Conservation (phyloP, 306 rosid species). For the Macrotyloma uniflorum region DNA sequence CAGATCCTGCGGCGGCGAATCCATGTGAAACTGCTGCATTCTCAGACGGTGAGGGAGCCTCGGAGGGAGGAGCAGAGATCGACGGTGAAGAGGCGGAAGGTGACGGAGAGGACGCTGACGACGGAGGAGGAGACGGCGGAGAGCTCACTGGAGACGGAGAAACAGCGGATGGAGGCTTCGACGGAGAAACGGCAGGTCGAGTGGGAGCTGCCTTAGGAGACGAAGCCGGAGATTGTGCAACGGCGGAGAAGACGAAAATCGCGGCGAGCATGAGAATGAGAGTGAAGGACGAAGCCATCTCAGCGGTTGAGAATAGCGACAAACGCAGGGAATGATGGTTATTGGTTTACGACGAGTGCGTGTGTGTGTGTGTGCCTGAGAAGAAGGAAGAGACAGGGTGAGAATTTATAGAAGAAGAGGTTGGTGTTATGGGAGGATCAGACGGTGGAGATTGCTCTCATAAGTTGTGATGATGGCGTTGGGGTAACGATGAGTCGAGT, state of each 20-base stretch:
- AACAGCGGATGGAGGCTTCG: neutral
- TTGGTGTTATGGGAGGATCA: neutral
- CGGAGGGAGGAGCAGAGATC: conserved; percentile 41
- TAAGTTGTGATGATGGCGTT: neutral
- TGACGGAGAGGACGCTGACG: neutral
- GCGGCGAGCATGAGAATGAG: conserved; percentile 25
- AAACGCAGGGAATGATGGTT: neutral
- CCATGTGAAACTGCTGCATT: conserved; percentile 24
- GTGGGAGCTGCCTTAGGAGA: conserved; percentile 19
- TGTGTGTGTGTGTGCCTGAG: too few relatives aligned
- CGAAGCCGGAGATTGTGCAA: conserved; percentile 38
- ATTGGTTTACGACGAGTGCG: neutral
- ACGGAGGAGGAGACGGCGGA: conserved; percentile 34
- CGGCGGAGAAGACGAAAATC: conserved; percentile 21
- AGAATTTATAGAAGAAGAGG: conserved; percentile 28
- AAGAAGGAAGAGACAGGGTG: neutral
- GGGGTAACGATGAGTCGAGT: neutral
- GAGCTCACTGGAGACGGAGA: conserved; percentile 22
- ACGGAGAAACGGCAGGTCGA: neutral
- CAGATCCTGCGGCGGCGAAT: conserved; percentile 42
- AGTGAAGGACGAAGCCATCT: conserved; percentile 28
- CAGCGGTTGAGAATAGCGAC: neutral
- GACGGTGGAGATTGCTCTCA: conserved; percentile 9
- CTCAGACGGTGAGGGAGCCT: conserved; percentile 34
- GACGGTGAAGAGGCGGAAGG: conserved; percentile 35